A percentile compares a stretch with the other conserved stretches of the same genome.
Conservation (phyloP, 345 rosid species). For the Camelina hispida region DNA sequence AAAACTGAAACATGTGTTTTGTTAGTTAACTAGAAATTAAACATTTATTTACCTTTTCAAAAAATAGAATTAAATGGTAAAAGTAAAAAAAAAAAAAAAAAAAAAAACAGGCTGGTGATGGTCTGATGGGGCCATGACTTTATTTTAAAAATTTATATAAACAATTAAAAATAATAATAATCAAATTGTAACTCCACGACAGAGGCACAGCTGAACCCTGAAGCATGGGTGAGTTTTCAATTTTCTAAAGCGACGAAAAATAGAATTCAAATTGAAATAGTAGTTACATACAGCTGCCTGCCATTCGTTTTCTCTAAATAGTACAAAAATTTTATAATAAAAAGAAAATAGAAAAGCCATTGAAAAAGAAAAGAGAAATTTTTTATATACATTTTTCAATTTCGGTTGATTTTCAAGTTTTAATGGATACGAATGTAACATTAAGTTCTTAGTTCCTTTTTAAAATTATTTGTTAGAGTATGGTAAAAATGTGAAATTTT, state of each 20-base stretch:
- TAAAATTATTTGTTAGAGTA: neutral
- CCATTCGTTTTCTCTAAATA: conserved; percentile 21
- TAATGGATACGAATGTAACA: neutral
- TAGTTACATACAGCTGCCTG: conserved; percentile 46
- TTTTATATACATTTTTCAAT: no score
- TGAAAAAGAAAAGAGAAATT: no score
- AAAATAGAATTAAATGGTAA: conserved; percentile 6
- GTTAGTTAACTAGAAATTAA: conserved; percentile 24
- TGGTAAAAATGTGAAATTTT: neutral
- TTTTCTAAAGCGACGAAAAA: conserved; percentile 28
- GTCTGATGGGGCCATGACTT: conserved; percentile 39
- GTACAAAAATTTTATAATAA: conserved; percentile 11
- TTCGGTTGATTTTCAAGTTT: no score
- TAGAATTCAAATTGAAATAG: neutral
- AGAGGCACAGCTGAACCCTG: conserved; percentile 34
- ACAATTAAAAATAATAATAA: neutral
- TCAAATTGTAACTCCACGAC: conserved; percentile 28
- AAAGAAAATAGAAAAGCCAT: neutral
- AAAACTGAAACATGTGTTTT: conserved; percentile 27
- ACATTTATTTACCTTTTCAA: conserved; percentile 13
- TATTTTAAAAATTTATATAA: neutral
- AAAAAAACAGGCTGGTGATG: conserved; percentile 35
- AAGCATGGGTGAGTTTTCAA: conserved; percentile 34
- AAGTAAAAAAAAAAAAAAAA: neutral
- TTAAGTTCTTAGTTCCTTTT: neutral